These are phyloP conservation scores for Pseudocercospora fuligena DNA, from an alignment of 2,329 filamentous ascomycete genomes.

Conservation along the genomic window DNA sequence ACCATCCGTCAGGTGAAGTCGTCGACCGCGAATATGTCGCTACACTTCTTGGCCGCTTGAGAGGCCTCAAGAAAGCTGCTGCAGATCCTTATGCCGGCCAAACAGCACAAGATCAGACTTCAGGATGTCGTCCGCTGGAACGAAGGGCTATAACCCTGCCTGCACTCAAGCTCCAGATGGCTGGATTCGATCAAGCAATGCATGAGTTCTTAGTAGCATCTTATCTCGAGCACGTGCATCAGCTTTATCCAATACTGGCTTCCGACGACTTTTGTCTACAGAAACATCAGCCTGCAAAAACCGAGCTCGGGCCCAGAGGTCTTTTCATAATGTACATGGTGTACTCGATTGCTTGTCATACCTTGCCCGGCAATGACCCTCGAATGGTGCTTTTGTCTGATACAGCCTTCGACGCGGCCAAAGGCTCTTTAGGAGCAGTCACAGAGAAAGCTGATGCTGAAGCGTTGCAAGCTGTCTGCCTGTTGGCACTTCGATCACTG, in stretches of 20 bases:
- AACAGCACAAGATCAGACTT: neutral
- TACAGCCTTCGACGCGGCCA: neutral
- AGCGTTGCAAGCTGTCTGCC: neutral
- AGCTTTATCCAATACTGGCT: neutral
- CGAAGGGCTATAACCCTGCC: neutral
- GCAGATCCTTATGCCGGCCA: neutral
- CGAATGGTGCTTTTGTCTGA: conserved; percentile 7
- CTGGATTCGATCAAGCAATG: neutral
- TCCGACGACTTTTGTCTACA: neutral
- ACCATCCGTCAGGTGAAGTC: conserved; percentile 94
- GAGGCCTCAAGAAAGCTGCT: neutral
- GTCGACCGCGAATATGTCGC: neutral
- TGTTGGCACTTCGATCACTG: neutral
- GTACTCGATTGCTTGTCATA: conserved; percentile 8
- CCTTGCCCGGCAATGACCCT: neutral
- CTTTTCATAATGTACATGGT: conserved; percentile 7
- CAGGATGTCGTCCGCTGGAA: neutral
- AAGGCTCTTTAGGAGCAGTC: neutral
- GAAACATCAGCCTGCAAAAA: neutral
- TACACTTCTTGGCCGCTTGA: neutral
- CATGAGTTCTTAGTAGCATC: neutral
- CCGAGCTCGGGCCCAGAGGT: neutral
- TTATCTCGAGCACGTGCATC: neutral
- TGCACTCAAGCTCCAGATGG: neutral
- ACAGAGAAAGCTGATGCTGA: neutral